Conservation (phyloP, 1,284 basidiomycete genomes). For the Apiotrichum porosum region DNA sequence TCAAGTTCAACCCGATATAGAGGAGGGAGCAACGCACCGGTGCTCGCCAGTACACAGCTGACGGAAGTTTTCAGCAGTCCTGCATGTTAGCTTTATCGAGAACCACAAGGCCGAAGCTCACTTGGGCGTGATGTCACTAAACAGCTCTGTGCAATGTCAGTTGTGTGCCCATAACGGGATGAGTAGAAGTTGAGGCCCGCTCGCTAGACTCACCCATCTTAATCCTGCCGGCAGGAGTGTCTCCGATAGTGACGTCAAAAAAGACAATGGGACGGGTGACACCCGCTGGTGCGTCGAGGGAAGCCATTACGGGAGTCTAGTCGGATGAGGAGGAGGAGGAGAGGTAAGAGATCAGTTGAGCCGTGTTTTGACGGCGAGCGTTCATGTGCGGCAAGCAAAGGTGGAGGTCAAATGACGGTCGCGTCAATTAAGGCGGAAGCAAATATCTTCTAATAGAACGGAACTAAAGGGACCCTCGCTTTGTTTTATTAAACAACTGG, state of each 20-base stretch:
- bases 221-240: slow-evolving; percentile 85
- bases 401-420: no score
- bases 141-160: slow-evolving; percentile 29
- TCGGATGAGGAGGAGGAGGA: not conserved
- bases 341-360: no score
- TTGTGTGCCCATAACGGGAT: not conserved
- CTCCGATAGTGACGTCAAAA: slow-evolving; percentile 93
- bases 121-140: slow-evolving; percentile 46
- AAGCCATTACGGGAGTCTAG: slow-evolving; percentile 19
- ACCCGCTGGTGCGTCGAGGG: slow-evolving; percentile 44
- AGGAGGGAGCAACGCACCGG: slow-evolving; percentile 54
- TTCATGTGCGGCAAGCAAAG: no score
- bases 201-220: slow-evolving; percentile 67
- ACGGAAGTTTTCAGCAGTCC: slow-evolving; percentile 95
- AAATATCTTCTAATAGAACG: no score
- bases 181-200: not conserved
- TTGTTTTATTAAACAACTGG: no score
- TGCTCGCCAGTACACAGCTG: slow-evolving; percentile 95
- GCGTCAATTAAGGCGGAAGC: no score
- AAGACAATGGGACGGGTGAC: slow-evolving; percentile 77
- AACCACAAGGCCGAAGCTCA: slow-evolving; percentile 7
- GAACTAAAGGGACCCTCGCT: no score
- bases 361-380: no score
- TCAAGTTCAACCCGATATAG: no score
- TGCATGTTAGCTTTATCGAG: slow-evolving; percentile 33